phyloP scores from a whole-genome alignment of 1,284 basidiomycete species.

The Pisolithus thermaeus region DNA sequence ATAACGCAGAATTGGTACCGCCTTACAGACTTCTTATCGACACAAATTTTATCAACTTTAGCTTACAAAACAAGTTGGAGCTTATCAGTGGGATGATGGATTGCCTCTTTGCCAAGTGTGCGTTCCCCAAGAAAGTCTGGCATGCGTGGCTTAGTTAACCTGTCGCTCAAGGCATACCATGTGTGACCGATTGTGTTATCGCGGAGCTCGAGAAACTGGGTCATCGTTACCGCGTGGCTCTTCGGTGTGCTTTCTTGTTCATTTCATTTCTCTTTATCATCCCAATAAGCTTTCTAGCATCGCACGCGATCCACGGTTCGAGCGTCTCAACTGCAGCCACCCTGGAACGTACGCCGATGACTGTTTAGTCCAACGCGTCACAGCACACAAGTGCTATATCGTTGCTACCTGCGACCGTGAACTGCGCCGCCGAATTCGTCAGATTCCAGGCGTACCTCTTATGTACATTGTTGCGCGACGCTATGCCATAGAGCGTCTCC shows the following conservation, averaged over 20 bases:
- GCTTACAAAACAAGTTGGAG: slow-evolving; percentile 97
- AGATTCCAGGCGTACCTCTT: slow-evolving; percentile 90
- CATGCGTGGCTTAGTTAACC: slow-evolving; percentile 1
- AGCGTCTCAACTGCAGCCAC: slow-evolving; percentile 89
- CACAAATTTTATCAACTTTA: slow-evolving; percentile 99
- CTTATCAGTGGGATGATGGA: slow-evolving; percentile 99
- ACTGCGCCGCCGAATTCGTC: slow-evolving; percentile 85
- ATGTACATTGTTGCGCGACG: slow-evolving; percentile 92
- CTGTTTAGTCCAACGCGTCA: slow-evolving; percentile 93
- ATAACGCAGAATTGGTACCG: slow-evolving; percentile 94
- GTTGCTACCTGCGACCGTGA: slow-evolving; percentile 99
- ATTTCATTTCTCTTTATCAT: neutral
- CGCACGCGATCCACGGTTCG: slow-evolving; percentile 95
- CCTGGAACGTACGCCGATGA: slow-evolving; percentile 98
- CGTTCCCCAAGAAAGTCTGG: neutral
- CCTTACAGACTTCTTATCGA: slow-evolving; percentile 98
- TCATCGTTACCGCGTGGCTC: slow-evolving; percentile 90
- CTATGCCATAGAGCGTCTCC: slow-evolving; percentile 90
- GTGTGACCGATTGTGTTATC: slow-evolving; percentile 97
- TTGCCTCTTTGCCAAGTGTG: slow-evolving; percentile 98
- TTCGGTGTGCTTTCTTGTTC: slow-evolving; percentile 53
- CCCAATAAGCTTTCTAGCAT: slow-evolving; percentile 48
- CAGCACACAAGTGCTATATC: slow-evolving; percentile 93
- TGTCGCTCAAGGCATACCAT: slow-evolving; percentile 77
- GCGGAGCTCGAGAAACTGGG: slow-evolving; percentile 98